These are phyloP conservation scores for Elsinoe ampelina DNA, from an alignment of 2,329 filamentous ascomycete genomes.

Conservation along the genomic window DNA sequence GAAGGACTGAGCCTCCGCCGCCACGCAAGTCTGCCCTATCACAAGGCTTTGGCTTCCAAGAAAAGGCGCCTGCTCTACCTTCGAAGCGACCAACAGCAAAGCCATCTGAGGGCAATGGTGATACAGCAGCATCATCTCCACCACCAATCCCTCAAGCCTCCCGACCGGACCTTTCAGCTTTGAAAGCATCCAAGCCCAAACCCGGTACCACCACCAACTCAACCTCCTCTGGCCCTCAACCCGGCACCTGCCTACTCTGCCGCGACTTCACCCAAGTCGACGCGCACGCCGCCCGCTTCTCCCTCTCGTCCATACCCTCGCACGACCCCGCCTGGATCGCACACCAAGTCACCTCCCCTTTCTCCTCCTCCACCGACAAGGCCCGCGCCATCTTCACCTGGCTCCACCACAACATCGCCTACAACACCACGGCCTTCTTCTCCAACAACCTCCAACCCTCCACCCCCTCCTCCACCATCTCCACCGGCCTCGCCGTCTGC, in stretches of 20 bases:
- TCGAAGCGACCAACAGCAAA: conserved; percentile 14
- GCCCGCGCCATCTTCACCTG: conserved; percentile 88
- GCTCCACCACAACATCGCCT: conserved; percentile 87
- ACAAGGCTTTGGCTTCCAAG: conserved; percentile 33
- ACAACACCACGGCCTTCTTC: conserved; percentile 75
- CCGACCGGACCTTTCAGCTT: conserved; percentile 48
- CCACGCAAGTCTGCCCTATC: conserved; percentile 39
- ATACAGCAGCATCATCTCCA: conserved; percentile 20
- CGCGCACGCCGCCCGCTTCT: conserved; percentile 65
- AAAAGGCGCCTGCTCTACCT: conserved; percentile 18
- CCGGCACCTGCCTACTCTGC: conserved; percentile 62
- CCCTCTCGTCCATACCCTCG: conserved; percentile 61
- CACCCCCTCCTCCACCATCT: conserved; percentile 63
- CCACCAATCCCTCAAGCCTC: conserved; percentile 47
- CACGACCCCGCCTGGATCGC: conserved; percentile 62
- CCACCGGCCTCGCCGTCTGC: conserved; percentile 75
- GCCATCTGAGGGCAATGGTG: conserved; percentile 15
- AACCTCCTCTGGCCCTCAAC: conserved; percentile 17
- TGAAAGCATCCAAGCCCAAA: conserved; percentile 45
- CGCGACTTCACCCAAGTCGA: conserved; percentile 83
- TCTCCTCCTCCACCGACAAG: conserved; percentile 84
- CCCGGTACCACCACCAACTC: conserved; percentile 16
- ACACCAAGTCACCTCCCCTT: conserved; percentile 65
- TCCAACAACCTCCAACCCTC: conserved; percentile 55
- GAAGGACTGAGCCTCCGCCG: conserved; percentile 18